phyloP scores from a whole-genome alignment of 352 stramenopile species.

The Nothophytophthora sp. region DNA sequence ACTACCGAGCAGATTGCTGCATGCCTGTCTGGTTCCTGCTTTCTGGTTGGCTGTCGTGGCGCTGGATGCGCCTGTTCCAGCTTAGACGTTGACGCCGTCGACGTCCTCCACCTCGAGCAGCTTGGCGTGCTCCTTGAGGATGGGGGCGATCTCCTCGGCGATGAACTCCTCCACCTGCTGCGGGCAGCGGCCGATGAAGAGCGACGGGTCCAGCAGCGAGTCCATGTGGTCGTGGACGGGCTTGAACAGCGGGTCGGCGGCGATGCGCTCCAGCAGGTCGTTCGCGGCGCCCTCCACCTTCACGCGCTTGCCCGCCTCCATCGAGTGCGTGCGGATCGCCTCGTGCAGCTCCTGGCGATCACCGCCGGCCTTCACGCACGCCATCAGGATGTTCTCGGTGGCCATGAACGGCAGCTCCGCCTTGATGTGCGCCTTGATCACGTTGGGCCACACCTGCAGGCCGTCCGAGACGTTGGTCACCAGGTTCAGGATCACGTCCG shows the following conservation, averaged over 20 bases:
- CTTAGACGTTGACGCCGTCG: conserved; percentile 97
- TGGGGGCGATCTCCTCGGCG: conserved; percentile 92
- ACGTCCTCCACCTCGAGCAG: conserved; percentile 92
- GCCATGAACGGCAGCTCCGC: conserved; percentile 99
- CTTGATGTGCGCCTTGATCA: conserved; percentile 97
- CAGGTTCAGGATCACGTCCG: conserved; percentile 98
- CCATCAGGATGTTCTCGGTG: conserved; percentile 99
- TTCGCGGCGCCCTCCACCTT: conserved; percentile 98
- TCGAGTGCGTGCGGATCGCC: conserved; percentile 98
- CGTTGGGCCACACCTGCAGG: conserved; percentile 95
- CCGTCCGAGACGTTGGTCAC: conserved; percentile 97
- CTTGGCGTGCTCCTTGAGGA: conserved; percentile 90
- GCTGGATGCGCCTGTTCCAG: no score
- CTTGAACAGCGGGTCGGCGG: conserved; percentile 93
- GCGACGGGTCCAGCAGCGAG: conserved; percentile 94
- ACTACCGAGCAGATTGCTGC: no score
- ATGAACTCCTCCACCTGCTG: conserved; percentile 98
- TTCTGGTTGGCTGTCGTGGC: conserved; percentile 3
- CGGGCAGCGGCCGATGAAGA: conserved; percentile 97
- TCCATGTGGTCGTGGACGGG: conserved; percentile 96
- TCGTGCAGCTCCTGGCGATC: conserved; percentile 98
- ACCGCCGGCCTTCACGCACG: conserved; percentile 97
- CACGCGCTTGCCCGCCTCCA: conserved; percentile 97
- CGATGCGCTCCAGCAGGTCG: conserved; percentile 97
- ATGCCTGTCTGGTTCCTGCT: no score